Conservation (phyloP, 495 filamentous ascomycete genomes). For the Filosporella fistucella region DNA sequence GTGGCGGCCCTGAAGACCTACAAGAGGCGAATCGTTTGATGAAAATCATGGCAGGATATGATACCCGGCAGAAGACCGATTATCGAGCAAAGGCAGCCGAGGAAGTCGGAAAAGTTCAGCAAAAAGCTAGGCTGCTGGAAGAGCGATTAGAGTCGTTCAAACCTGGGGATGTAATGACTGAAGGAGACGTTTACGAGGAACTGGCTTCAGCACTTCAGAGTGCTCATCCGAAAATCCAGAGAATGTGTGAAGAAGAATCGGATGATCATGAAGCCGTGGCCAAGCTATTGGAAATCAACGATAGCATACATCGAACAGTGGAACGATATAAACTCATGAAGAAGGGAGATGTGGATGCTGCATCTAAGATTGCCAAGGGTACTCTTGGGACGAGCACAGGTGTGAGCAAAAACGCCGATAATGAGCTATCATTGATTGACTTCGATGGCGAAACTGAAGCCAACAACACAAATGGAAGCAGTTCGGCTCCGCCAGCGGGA, state of each 20-base stretch:
- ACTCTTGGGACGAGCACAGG: constrained; percentile 68
- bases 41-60: constrained; percentile 98
- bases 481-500: constrained; percentile 27
- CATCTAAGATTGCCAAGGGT: constrained; percentile 80
- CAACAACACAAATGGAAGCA: constrained; percentile 40
- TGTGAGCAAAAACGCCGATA: constrained; percentile 68
- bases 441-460: constrained; percentile 70
- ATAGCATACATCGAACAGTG: constrained; percentile 95
- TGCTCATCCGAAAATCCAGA: constrained; percentile 97
- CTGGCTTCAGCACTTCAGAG: constrained; percentile 87
- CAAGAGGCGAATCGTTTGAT: constrained; percentile 95
- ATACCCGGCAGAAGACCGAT: constrained; percentile 91
- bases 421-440: constrained; percentile 91
- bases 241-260: constrained; percentile 98
- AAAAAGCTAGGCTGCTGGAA: constrained; percentile 86
- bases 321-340: constrained; percentile 92
- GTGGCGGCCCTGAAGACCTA: constrained; percentile 85
- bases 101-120: constrained; percentile 87
- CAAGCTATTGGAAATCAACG: constrained; percentile 94
- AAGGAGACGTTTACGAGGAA: constrained; percentile 95
- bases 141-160: constrained; percentile 85
- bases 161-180: constrained; percentile 74
- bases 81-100: constrained; percentile 97
- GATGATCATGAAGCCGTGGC: constrained; percentile 94
- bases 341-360: constrained; percentile 86